Evolutionary conservation across 2,329 filamentous ascomycete genomes (phyloP).

Genomic region (Microascus cirrosus): DNA sequence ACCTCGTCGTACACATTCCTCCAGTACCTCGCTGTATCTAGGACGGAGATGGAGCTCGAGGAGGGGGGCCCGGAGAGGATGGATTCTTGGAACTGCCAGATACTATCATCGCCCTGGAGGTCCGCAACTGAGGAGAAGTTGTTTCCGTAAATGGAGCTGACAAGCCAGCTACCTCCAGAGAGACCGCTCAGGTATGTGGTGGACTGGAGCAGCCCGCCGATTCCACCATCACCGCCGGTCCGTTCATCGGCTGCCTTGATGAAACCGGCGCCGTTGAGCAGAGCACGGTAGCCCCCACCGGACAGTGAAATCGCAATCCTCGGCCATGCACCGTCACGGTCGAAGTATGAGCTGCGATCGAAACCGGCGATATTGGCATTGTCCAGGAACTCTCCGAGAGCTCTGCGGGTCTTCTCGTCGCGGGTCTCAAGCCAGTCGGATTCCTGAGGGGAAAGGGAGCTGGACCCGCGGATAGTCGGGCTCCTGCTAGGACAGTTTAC

Average conservation of each 20-base stretch:
- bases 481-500: constrained; percentile 60
- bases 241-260: constrained; percentile 69
- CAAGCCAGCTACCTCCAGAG: constrained; percentile 74
- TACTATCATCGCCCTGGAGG: constrained; percentile 17
- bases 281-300: constrained; percentile 77
- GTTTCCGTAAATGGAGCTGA: constrained; percentile 74
- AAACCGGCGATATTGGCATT: constrained; percentile 68
- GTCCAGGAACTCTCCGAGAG: constrained; percentile 64
- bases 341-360: constrained; percentile 64
- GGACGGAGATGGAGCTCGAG: constrained; percentile 20
- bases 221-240: constrained; percentile 53
- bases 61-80: constrained; percentile 22
- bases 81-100: constrained; percentile 29
- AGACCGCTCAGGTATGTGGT: constrained; percentile 72
- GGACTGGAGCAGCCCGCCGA: constrained; percentile 73
- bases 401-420: constrained; percentile 59
- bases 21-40: constrained; percentile 23
- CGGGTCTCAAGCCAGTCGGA: constrained; percentile 61
- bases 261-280: constrained; percentile 73
- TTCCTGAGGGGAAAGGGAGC: constrained; percentile 55
- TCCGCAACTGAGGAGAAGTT: constrained; percentile 63
- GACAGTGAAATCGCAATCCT: constrained; percentile 67
- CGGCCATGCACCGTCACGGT: constrained; percentile 27
- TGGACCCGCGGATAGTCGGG: constrained; percentile 54
- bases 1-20: constrained; percentile 21